Evolutionary conservation across 2,329 filamentous ascomycete genomes (phyloP).

Genomic region (Didymella glomerata): DNA sequence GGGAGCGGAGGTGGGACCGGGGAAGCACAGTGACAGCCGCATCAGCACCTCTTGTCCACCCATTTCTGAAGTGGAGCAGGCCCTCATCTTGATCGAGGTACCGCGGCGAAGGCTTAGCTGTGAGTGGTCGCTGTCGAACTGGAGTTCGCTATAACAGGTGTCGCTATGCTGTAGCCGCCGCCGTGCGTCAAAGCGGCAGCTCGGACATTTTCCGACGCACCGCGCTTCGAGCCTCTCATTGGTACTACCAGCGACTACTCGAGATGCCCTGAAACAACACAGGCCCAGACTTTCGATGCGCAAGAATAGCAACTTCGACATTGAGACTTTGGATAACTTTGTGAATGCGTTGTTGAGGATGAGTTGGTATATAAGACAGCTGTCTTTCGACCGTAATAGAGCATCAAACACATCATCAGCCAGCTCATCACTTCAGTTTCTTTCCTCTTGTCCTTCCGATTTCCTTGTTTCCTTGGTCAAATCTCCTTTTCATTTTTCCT

Average conservation of each 20-base stretch:
- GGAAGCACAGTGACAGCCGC: conserved; percentile 45
- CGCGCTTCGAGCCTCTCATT: conserved; percentile 43
- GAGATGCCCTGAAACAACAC: conserved; percentile 48
- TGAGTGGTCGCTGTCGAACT: conserved; percentile 44
- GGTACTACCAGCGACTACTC: conserved; percentile 51
- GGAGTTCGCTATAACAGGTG: conserved; percentile 30
- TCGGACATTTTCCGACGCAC: conserved; percentile 48
- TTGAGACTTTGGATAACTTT: conserved; percentile 12
- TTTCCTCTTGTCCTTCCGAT: conserved; percentile 40
- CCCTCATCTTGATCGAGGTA: conserved; percentile 33
- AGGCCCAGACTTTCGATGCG: conserved; percentile 38
- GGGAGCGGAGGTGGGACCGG: conserved; percentile 42
- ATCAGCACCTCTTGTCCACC: conserved; percentile 40
- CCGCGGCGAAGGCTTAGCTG: conserved; percentile 22
- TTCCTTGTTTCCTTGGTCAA: conserved; percentile 45
- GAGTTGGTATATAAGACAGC: conserved; percentile 21
- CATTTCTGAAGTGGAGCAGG: conserved; percentile 34
- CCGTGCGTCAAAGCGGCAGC: conserved; percentile 43
- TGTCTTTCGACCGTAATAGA: conserved; percentile 7
- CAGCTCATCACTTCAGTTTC: conserved; percentile 46
- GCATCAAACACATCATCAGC: conserved; percentile 47
- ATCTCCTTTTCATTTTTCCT: conserved; percentile 33
- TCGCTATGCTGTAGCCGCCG: conserved; percentile 47
- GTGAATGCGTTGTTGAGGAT: conserved; percentile 11
- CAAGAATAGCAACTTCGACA: conserved; percentile 44